Evolutionary conservation across 306 rosid species (phyloP).

Genomic region (Dryas octopetala): DNA sequence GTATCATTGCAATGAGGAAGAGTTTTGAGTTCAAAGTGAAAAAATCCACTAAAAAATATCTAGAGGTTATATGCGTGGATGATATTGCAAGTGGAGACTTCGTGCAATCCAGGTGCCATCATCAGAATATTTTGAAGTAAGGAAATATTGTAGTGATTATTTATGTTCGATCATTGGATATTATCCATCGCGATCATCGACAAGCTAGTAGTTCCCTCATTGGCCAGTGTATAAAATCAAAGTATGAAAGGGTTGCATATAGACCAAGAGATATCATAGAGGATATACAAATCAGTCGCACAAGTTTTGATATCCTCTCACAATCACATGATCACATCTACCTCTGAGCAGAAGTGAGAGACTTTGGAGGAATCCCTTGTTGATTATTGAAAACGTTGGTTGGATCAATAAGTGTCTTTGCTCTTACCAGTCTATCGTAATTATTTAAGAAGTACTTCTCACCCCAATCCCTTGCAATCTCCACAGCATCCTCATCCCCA

Average conservation of each 20-base stretch:
- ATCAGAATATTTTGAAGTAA: slow-evolving; percentile 6
- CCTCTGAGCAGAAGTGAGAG: neutral
- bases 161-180: slow-evolving; percentile 11
- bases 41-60: neutral
- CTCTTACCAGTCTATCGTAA: slow-evolving; percentile 71
- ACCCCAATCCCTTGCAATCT: slow-evolving; percentile 66
- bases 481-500: slow-evolving; percentile 27
- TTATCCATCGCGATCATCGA: slow-evolving; percentile 12
- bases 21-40: neutral
- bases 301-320: too few species aligned
- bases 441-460: slow-evolving; percentile 69
- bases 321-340: neutral
- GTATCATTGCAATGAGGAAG: neutral
- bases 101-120: slow-evolving; percentile 9
- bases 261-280: too few species aligned
- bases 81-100: slow-evolving; percentile 19
- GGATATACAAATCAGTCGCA: too few species aligned
- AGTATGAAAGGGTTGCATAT: neutral
- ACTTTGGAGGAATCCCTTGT: slow-evolving; percentile 70
- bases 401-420: slow-evolving; percentile 64
- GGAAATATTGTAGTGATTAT: slow-evolving; percentile 10
- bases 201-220: slow-evolving; percentile 7
- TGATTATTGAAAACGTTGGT: slow-evolving; percentile 56
- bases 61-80: slow-evolving; percentile 9
- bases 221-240: slow-evolving; percentile 19